These are phyloP conservation scores for Millerozyma acaciae DNA, from an alignment of 805 yeast genomes.

Conservation along the genomic window DNA sequence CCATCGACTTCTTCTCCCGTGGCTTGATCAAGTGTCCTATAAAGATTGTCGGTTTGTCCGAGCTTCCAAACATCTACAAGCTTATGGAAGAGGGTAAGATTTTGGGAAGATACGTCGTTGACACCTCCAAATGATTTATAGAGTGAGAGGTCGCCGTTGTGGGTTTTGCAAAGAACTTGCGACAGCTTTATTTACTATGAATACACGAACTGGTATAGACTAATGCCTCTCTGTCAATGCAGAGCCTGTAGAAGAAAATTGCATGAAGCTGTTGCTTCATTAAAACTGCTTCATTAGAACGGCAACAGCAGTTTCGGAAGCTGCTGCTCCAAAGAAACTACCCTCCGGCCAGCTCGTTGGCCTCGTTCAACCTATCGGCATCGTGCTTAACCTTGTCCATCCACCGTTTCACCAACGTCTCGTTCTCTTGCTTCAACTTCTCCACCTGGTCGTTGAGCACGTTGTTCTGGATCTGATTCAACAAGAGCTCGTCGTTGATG, in stretches of 20 bases:
- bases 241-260: no score
- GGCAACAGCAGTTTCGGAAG: no score
- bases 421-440: slow-evolving; percentile 46
- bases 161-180: no score
- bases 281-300: no score
- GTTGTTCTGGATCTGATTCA: slow-evolving; percentile 54
- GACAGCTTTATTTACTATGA: no score
- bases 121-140: slow-evolving; percentile 33
- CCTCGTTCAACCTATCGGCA: slow-evolving; percentile 56
- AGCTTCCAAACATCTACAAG: slow-evolving; percentile 36
- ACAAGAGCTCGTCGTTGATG: slow-evolving; percentile 65
- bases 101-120: slow-evolving; percentile 44
- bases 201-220: no score
- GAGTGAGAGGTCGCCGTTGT: no score
- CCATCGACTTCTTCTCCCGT: slow-evolving; percentile 41
- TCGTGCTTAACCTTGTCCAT: slow-evolving; percentile 45
- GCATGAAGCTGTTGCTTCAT: no score
- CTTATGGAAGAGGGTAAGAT: slow-evolving; percentile 41
- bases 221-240: no score
- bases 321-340: no score
- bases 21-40: slow-evolving; percentile 42
- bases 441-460: slow-evolving; percentile 36
- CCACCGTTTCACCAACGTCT: slow-evolving; percentile 45
- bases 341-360: slow-evolving; percentile 37
- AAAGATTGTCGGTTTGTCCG: slow-evolving; percentile 38